These are phyloP conservation scores for Sugiyamaella chiloensis DNA, from an alignment of 805 yeast genomes.

Conservation along the genomic window DNA sequence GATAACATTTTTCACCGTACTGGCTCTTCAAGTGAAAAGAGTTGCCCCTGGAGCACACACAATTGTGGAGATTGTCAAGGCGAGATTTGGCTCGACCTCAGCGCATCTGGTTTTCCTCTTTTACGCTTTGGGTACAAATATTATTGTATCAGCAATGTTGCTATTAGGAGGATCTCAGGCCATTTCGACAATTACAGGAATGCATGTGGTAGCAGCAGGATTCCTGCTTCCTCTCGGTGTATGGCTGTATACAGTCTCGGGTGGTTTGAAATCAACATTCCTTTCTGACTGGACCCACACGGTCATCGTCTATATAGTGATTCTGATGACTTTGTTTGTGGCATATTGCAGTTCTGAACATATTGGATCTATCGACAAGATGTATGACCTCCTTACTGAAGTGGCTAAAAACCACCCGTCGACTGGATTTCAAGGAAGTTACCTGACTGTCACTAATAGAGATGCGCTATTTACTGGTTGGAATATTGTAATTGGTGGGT, in stretches of 20 bases:
- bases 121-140: constrained; percentile 19
- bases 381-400: constrained; percentile 43
- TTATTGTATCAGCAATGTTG: constrained; percentile 42
- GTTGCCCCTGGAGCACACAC: constrained; percentile 82
- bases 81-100: constrained; percentile 55
- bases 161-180: constrained; percentile 46
- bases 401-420: constrained; percentile 34
- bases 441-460: constrained; percentile 10
- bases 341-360: constrained; percentile 37
- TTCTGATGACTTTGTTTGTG: constrained; percentile 34
- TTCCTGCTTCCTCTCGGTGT: constrained; percentile 49
- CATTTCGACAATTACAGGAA: constrained; percentile 42
- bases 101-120: constrained; percentile 44
- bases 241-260: constrained; percentile 46
- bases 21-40: constrained; percentile 75
- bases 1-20: constrained; percentile 65
- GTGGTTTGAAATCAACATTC: constrained; percentile 53
- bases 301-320: constrained; percentile 32
- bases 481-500: constrained; percentile 15
- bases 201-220: constrained; percentile 46
- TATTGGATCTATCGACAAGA: constrained; percentile 44
- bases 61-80: constrained; percentile 67
- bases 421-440: constrained; percentile 27
- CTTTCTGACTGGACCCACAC: constrained; percentile 53
- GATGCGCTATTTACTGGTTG: constrained; percentile 12